Base-by-base conservation (phyloP, 1,139 yeast species). In the Fermentozyma sake region DNA sequence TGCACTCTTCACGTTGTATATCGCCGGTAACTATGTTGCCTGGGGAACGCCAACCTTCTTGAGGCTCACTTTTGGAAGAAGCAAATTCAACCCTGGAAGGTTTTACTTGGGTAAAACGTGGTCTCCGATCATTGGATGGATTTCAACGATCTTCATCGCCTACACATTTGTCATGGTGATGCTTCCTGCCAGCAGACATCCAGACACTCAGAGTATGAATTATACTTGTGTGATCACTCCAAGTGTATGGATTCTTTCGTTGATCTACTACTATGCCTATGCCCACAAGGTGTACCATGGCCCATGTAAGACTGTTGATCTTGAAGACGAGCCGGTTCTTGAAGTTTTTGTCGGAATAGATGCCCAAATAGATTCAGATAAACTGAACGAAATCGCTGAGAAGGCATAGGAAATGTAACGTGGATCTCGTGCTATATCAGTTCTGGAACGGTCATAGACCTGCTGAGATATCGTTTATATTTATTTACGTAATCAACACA, bases 1-100 rank as follows among this genome's bases (percentile, higher is more conserved):
- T 31, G 83, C 84, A 12, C 53, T 78, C 23, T 77, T 77, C 52
- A 65, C 79, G 12, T 50, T 77, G 20, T 68, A 68, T 22, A 69
- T 76, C 27, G 75, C 79, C n/a, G 79, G 80, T 33, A 73, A 74
- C 48, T 72, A 73, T 41, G 51, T 76, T 27, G 70, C 81, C 3
- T 76, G 81, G 79, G 61, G 71, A 28, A 58, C 68, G 11, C 83
- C 84, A 20, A 68, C 76, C 23, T 52, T 73, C 28, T 52, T 74
- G 31, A 59, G 76, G 34, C 44, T 72, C 30, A 59, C 73, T 3
- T 43, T 46, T 23, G 76, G 76, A 26, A 61, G 55, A 30, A 58
- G 65, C 26, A 55, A 64, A 26, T 79, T 79, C 47, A 60, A 54
- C 12, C 84, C 84, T 0, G 89, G 89, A 7, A 69, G 74, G 6